Evolutionary conservation across 192 early-diverging fungal species (phyloP).

Genomic region (Mortierella hygrophila): DNA sequence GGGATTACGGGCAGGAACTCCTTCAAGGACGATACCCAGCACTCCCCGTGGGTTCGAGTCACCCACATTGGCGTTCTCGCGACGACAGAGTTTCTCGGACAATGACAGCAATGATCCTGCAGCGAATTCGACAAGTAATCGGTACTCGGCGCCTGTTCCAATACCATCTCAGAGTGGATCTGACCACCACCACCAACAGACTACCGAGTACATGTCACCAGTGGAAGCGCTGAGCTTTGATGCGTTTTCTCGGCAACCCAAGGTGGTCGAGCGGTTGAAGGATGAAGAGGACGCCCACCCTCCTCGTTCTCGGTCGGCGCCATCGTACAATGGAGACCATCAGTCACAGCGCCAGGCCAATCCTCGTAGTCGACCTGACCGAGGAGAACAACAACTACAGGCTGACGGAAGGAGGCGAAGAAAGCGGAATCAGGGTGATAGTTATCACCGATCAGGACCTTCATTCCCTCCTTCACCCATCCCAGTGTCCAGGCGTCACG

Average conservation of each 20-base stretch:
- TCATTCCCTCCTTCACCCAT: slow-evolving; percentile 4
- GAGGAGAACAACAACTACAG: neutral
- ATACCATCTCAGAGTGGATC: neutral
- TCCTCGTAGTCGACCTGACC: neutral
- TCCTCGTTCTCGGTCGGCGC: slow-evolving; percentile 11
- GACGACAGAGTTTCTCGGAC: slow-evolving; percentile 48
- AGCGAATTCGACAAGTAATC: neutral
- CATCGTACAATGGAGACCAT: slow-evolving; percentile 2
- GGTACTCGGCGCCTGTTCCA: neutral
- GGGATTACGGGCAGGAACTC: slow-evolving; percentile 40
- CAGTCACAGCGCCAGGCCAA: slow-evolving; percentile 8
- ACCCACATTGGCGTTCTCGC: slow-evolving; percentile 35
- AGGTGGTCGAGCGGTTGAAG: slow-evolving; percentile 22
- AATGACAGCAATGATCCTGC: slow-evolving; percentile 15
- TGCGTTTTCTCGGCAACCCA: slow-evolving; percentile 27
- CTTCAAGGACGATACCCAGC: slow-evolving; percentile 37
- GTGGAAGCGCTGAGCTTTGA: slow-evolving; percentile 42
- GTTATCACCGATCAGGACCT: slow-evolving; percentile 5
- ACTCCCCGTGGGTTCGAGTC: slow-evolving; percentile 52
- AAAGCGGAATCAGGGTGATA: neutral
- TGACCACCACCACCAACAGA: slow-evolving; percentile 10
- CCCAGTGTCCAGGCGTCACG: slow-evolving; percentile 44
- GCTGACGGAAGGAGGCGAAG: slow-evolving; percentile 4
- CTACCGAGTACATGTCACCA: slow-evolving; percentile 28
- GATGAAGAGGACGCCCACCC: neutral